Conservation (phyloP, 2,329 filamentous ascomycete genomes). For the Sodiomyces alkalinus region DNA sequence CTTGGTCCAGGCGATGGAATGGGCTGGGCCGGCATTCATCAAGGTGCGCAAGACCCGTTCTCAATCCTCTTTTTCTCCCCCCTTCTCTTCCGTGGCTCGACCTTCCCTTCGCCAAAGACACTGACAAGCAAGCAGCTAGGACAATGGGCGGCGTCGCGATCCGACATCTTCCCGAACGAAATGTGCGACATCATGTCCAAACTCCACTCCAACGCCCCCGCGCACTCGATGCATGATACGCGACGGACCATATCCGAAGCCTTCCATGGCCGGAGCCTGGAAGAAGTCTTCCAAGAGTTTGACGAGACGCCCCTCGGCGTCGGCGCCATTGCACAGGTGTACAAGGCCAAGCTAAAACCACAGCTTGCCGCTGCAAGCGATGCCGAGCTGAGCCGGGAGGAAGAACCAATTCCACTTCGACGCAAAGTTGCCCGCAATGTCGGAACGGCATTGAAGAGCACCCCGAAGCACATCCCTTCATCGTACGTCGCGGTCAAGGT, state of each 20-base stretch:
- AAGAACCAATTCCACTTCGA: slow-evolving; percentile 35
- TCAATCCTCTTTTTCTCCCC: background rate
- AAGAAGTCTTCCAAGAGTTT: slow-evolving; percentile 94
- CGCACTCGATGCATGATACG: slow-evolving; percentile 70
- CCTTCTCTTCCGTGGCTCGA: no score
- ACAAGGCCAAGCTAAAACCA: slow-evolving; percentile 82
- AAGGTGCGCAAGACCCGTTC: slow-evolving; percentile 42
- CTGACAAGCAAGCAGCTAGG: slow-evolving; percentile 46
- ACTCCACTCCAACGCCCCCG: slow-evolving; percentile 85
- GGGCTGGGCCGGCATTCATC: slow-evolving; percentile 89
- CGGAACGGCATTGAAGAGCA: slow-evolving; percentile 73
- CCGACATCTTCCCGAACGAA: slow-evolving; percentile 88
- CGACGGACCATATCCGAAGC: slow-evolving; percentile 66
- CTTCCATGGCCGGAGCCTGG: slow-evolving; percentile 65
- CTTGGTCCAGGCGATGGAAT: slow-evolving; percentile 78
- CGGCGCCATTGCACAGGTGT: slow-evolving; percentile 93
- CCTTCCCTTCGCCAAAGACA: no score
- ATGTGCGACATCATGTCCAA: slow-evolving; percentile 91
- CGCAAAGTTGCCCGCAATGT: slow-evolving; percentile 67
- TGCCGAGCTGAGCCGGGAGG: slow-evolving; percentile 30
- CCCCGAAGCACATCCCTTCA: slow-evolving; percentile 72
- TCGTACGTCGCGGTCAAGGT: slow-evolving; percentile 93
- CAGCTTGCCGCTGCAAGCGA: slow-evolving; percentile 52
- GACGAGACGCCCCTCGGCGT: slow-evolving; percentile 80
- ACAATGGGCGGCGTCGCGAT: slow-evolving; percentile 93